A percentile compares a stretch with the other conserved stretches of the same genome.
Evolutionary conservation across 1,284 basidiomycete genomes (phyloP).

Genomic region (Trichosporon sp.): DNA sequence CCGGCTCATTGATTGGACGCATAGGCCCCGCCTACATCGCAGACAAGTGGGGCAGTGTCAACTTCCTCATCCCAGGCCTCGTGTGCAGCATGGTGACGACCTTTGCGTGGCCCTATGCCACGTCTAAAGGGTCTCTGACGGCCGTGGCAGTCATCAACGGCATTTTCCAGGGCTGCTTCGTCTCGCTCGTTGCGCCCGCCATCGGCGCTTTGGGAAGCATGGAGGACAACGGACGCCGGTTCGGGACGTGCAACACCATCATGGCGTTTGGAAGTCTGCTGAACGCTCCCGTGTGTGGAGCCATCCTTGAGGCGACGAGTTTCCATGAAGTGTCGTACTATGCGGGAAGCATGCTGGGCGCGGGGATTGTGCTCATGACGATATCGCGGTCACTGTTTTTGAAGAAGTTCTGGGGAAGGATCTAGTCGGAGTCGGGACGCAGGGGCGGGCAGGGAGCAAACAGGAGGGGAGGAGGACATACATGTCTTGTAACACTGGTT

Average conservation of each 20-base stretch:
- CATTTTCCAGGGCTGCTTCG: slow-evolving; percentile 37
- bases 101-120: slow-evolving; percentile 39
- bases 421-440: not conserved
- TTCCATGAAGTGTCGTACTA: slow-evolving; percentile 36
- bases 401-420: slow-evolving; percentile 19
- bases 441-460: too few relatives aligned
- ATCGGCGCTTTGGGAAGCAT: slow-evolving; percentile 36
- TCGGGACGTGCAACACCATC: slow-evolving; percentile 36
- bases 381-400: slow-evolving; percentile 22
- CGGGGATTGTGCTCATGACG: slow-evolving; percentile 23
- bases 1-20: slow-evolving; percentile 31
- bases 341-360: slow-evolving; percentile 26
- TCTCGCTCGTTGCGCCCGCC: slow-evolving; percentile 37
- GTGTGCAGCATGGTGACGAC: slow-evolving; percentile 32
- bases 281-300: slow-evolving; percentile 32
- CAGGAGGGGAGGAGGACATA: too few relatives aligned
- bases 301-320: slow-evolving; percentile 16
- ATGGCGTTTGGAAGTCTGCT: slow-evolving; percentile 32
- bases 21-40: slow-evolving; percentile 31
- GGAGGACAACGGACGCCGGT: slow-evolving; percentile 37
- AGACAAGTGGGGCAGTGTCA: slow-evolving; percentile 33
- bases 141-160: slow-evolving; percentile 36
- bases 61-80: slow-evolving; percentile 34
- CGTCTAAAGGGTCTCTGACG: slow-evolving; percentile 29
- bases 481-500: too few relatives aligned